phyloP scores from a whole-genome alignment of 2,329 filamentous ascomycete genomes.

The Fusarium clavum region DNA sequence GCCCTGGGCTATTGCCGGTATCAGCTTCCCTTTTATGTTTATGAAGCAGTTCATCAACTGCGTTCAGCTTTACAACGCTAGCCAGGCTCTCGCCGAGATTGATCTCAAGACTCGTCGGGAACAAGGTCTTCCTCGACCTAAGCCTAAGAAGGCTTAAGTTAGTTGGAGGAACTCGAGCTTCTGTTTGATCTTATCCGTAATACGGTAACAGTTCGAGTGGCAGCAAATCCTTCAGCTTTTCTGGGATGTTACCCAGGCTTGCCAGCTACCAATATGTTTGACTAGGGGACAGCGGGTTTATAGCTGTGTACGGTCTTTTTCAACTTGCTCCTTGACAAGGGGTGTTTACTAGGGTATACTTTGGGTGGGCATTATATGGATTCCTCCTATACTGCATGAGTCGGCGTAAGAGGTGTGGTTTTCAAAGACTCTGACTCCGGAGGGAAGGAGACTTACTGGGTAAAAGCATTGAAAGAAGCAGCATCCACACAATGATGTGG shows the following conservation, averaged over 20 bases:
- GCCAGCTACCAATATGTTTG: constrained; percentile 10
- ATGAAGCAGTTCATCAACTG: constrained; percentile 95
- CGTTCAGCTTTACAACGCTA: constrained; percentile 92
- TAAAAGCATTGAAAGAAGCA: constrained; percentile 28
- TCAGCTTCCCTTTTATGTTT: constrained; percentile 88
- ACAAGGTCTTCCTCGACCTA: constrained; percentile 63
- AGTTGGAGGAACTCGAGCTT: neutral
- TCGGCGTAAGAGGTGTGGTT: constrained; percentile 46
- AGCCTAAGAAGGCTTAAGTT: constrained; percentile 50
- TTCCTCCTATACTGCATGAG: constrained; percentile 45
- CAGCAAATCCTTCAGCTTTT: neutral
- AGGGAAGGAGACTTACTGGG: constrained; percentile 42
- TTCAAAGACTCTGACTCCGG: constrained; percentile 37
- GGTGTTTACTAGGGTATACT: constrained; percentile 39
- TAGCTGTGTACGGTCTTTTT: constrained; percentile 29
- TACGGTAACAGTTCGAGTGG: neutral
- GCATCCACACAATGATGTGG: constrained; percentile 8
- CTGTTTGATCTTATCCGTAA: constrained; percentile 3
- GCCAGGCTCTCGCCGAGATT: constrained; percentile 92
- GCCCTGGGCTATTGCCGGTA: constrained; percentile 77
- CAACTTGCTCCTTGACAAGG: constrained; percentile 24
- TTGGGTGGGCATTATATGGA: constrained; percentile 27
- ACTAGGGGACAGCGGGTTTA: constrained; percentile 9
- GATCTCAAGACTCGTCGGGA: constrained; percentile 74
- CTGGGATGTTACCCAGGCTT: neutral